phyloP scores from a whole-genome alignment of 1,284 basidiomycete species.

The Tetrapyrgos nigripes region DNA sequence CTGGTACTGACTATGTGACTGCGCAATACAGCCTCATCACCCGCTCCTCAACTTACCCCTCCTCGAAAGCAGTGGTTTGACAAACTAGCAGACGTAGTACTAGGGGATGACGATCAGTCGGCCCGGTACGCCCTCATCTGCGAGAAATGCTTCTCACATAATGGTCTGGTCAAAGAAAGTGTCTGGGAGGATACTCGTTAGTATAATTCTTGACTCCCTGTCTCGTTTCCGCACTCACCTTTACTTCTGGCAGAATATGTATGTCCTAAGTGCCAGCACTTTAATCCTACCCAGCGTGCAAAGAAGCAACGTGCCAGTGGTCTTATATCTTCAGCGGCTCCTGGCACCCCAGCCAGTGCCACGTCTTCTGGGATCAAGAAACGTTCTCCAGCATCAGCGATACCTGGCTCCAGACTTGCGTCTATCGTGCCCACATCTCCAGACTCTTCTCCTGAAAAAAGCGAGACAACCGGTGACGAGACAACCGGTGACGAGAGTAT shows the following conservation, averaged over 20 bases:
- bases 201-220: constrained; percentile 39
- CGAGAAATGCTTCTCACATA: constrained; percentile 91
- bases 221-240: neutral
- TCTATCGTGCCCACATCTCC: neutral
- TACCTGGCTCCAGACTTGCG: neutral
- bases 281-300: constrained; percentile 65
- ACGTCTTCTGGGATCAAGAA: neutral
- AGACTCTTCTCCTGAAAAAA: neutral
- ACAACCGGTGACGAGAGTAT: constrained; percentile 5
- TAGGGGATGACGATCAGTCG: constrained; percentile 77
- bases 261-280: constrained; percentile 77
- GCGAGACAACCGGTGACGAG: no score
- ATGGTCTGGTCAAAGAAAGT: constrained; percentile 90
- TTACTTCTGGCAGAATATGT: constrained; percentile 63
- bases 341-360: neutral
- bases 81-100: constrained; percentile 84
- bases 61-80: constrained; percentile 88
- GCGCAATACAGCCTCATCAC: constrained; percentile 14
- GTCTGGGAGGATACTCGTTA: constrained; percentile 91
- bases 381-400: neutral
- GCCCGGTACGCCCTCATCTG: constrained; percentile 94
- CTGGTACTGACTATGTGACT: neutral
- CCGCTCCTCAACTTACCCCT: constrained; percentile 51
- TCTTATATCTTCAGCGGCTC: neutral
- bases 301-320: constrained; percentile 24